Evolutionary conservation across 139 green algal species (phyloP).

Genomic region (Nannochloris sp.): DNA sequence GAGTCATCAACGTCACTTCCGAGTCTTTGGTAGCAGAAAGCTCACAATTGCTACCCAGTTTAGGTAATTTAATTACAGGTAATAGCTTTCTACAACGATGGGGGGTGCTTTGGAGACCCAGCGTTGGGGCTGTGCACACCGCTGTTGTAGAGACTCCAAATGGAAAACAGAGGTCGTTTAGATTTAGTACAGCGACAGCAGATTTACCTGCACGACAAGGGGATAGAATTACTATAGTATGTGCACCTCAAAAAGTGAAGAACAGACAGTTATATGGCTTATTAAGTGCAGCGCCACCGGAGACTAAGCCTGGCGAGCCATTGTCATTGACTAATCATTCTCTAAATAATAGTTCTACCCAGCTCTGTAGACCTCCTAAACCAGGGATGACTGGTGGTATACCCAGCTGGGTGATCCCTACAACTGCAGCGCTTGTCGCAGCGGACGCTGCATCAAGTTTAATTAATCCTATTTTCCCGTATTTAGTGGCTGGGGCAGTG

Average conservation of each 20-base stretch:
- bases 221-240: constrained; percentile 75
- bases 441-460: constrained; percentile 68
- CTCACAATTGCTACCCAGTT: background rate
- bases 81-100: constrained; percentile 30
- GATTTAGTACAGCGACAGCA: constrained; percentile 57
- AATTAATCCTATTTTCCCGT: constrained; percentile 66
- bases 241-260: constrained; percentile 34
- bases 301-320: constrained; percentile 65
- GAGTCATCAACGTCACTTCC: constrained; percentile 36
- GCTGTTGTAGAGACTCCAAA: constrained; percentile 62
- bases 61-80: background rate
- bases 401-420: constrained; percentile 65
- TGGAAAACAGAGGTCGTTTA: constrained; percentile 63
- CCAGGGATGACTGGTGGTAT: constrained; percentile 25
- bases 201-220: constrained; percentile 68
- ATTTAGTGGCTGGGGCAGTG: constrained; percentile 44
- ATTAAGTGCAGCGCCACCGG: constrained; percentile 50
- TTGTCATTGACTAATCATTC: constrained; percentile 74
- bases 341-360: constrained; percentile 26
- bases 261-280: constrained; percentile 21
- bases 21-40: constrained; percentile 34
- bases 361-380: constrained; percentile 51
- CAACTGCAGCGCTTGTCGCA: constrained; percentile 26
- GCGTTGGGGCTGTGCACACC: constrained; percentile 66
- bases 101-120: constrained; percentile 31